Conservation (phyloP, 768 basidiomycete species). For the Harrya chromipes region DNA sequence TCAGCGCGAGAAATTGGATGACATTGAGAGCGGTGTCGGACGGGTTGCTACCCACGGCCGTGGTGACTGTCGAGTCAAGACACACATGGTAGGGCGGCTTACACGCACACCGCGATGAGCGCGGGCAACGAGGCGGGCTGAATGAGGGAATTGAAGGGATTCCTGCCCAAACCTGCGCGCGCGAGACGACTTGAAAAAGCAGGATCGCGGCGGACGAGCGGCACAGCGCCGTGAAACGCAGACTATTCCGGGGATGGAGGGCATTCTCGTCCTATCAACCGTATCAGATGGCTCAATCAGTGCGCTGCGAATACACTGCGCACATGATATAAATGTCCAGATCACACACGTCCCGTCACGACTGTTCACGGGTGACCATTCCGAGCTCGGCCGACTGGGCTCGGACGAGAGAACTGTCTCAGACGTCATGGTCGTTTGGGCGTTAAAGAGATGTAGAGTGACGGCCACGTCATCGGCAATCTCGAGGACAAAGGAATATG, state of each 20-base stretch:
- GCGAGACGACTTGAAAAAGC: too few species aligned
- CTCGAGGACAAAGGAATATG: constrained; percentile 3
- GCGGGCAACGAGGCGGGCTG: not conserved
- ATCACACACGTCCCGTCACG: constrained; percentile 4
- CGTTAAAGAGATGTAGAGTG: too few species aligned
- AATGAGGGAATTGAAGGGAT: not conserved
- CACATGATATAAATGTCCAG: constrained; percentile 3
- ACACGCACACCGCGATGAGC: not conserved
- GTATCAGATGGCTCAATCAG: constrained; percentile 28
- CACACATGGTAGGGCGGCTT: not conserved
- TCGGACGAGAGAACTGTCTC: too few species aligned
- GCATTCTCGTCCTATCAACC: constrained; percentile 21
- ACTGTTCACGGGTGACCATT: too few species aligned
- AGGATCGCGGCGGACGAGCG: constrained; percentile 16
- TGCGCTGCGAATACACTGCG: constrained; percentile 12
- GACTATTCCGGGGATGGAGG: constrained; percentile 4
- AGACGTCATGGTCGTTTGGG: too few species aligned
- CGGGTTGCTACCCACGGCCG: not conserved
- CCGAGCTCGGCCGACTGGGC: too few species aligned
- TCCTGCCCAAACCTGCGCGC: too few species aligned
- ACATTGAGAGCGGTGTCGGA: constrained; percentile 3
- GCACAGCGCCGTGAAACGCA: constrained; percentile 22
- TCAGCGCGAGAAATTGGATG: constrained; percentile 12
- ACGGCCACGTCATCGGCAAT: constrained; percentile 5
- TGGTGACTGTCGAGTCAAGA: constrained; percentile 1